phyloP scores from a whole-genome alignment of 805 yeast genomes.

The Huiozyma naganishii region DNA sequence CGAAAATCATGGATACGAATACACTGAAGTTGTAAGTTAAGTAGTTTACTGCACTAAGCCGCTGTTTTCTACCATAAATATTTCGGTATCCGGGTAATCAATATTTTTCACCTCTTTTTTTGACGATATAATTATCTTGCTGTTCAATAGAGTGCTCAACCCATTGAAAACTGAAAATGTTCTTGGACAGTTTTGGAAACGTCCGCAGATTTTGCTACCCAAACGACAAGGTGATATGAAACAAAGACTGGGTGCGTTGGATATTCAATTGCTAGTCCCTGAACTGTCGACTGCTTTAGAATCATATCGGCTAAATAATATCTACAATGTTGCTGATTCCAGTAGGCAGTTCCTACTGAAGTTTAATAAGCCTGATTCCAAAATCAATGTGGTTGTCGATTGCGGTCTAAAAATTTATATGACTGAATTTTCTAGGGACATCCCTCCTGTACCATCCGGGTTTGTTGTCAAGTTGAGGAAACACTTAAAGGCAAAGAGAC shows the following conservation, averaged over 20 bases:
- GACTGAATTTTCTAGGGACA: constrained; percentile 72
- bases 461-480: constrained; percentile 81
- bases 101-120: no score
- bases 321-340: constrained; percentile 68
- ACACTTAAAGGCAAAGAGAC: constrained; percentile 69
- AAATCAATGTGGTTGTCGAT: constrained; percentile 64
- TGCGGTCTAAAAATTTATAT: constrained; percentile 75
- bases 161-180: no score
- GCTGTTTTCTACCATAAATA: no score
- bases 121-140: no score
- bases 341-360: constrained; percentile 66
- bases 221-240: constrained; percentile 25
- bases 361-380: constrained; percentile 76
- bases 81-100: no score
- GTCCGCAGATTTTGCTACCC: no score
- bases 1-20: no score
- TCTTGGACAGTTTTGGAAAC: no score
- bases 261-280: constrained; percentile 55
- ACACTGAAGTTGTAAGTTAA: no score
- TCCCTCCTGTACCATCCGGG: constrained; percentile 71
- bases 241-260: constrained; percentile 83
- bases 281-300: constrained; percentile 52
- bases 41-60: no score
- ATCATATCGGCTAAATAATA: constrained; percentile 68
- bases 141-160: no score